Conservation (phyloP, 2,329 filamentous ascomycete genomes). For the Fusarium sp. region DNA sequence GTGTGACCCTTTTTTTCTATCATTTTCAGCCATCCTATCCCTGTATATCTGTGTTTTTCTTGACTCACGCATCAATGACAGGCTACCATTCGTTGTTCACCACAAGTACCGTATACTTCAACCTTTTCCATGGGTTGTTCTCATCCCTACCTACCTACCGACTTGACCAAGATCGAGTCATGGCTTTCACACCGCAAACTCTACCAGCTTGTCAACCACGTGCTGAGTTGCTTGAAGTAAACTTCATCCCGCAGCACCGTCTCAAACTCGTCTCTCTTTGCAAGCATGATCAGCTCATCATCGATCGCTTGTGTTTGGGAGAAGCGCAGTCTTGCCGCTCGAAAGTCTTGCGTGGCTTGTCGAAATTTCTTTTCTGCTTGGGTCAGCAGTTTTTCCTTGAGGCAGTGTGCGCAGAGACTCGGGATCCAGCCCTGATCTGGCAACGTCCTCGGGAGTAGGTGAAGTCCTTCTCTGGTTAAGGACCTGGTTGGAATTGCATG, state of each 20-base stretch:
- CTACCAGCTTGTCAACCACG: constrained; percentile 44
- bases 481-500: constrained; percentile 45
- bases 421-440: constrained; percentile 48
- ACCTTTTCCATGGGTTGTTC: not conserved
- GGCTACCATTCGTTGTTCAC: constrained; percentile 1
- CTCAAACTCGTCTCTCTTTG: constrained; percentile 36
- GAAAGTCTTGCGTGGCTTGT: constrained; percentile 21
- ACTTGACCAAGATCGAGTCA: constrained; percentile 14
- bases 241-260: constrained; percentile 38
- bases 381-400: constrained; percentile 10
- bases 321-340: constrained; percentile 28
- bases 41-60: constrained; percentile 13
- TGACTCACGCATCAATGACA: constrained; percentile 28
- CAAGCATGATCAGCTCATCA: constrained; percentile 31
- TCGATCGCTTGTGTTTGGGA: constrained; percentile 16
- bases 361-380: constrained; percentile 26
- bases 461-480: constrained; percentile 48
- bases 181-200: constrained; percentile 7
- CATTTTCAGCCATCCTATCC: constrained; percentile 13
- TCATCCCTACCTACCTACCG: constrained; percentile 10
- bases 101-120: constrained; percentile 31
- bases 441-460: constrained; percentile 50
- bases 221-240: constrained; percentile 36
- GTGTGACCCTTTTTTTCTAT: constrained; percentile 18
- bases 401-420: constrained; percentile 35